Evolutionary conservation across 164 flowering plant genomes (phyloP).

Genomic region (Vitis riparia): DNA sequence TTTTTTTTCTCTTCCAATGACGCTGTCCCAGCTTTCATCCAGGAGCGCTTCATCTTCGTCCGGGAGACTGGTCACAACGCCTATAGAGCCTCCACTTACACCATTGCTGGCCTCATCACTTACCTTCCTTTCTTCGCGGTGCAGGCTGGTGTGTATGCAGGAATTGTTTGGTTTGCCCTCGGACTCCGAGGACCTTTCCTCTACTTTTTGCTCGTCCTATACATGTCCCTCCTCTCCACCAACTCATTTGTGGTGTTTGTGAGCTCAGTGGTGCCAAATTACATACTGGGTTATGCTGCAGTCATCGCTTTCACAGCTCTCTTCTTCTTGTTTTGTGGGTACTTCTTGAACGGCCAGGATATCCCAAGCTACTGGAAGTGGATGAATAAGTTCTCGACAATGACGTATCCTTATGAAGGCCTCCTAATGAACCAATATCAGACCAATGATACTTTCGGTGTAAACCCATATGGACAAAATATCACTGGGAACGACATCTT

Average conservation of each 20-base stretch:
- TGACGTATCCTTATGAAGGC: conserved; percentile 79
- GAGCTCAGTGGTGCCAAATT: conserved; percentile 71
- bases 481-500: conserved; percentile 45
- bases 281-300: conserved; percentile 68
- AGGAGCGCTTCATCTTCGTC: conserved; percentile 72
- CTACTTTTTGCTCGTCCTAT: conserved; percentile 57
- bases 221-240: conserved; percentile 61
- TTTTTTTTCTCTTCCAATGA: conserved; percentile 84
- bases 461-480: background rate
- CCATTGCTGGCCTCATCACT: conserved; percentile 63
- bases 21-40: conserved; percentile 79
- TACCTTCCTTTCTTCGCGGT: conserved; percentile 69
- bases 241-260: conserved; percentile 74
- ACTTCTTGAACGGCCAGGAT: conserved; percentile 51
- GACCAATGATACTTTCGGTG: conserved; percentile 22
- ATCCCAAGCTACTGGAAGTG: conserved; percentile 58
- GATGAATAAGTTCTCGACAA: conserved; percentile 69
- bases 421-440: conserved; percentile 62
- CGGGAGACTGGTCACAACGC: conserved; percentile 74
- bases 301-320: conserved; percentile 81
- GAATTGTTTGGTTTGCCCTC: conserved; percentile 53
- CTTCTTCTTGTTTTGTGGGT: conserved; percentile 78
- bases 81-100: conserved; percentile 69
- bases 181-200: conserved; percentile 42
- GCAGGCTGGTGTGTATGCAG: conserved; percentile 57